Evolutionary conservation across 805 yeast species (phyloP), one percentile per base, ranked within the genome.

Genomic region (Candida golubevii): DNA sequence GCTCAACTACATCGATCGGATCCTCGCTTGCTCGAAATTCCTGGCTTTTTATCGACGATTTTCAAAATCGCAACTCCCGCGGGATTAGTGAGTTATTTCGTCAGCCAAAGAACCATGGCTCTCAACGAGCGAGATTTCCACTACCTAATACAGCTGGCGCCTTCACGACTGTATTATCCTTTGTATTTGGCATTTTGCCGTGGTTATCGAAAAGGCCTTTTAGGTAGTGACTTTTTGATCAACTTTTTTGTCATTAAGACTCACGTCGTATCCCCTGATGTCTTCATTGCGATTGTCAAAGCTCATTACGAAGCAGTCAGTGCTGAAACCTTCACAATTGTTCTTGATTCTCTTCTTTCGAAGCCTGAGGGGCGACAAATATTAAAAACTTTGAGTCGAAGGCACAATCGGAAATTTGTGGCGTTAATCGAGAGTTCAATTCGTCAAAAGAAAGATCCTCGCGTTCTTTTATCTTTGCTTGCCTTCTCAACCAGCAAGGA

Each of bases 101-200:
- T 43, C n/a, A 32, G 32, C 12, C 13, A 42, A 26, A 28, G 38
- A 31, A 7, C 13, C 5, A 13, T 39, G n/a, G 14, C 12, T 15
- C 31, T 27, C 28, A 49, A 46, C 36, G 52, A 49, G 33, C 42
- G 27, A 18, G 52, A 49, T 33, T 33, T 40, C 10, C 38, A 29
- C 14, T 26, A 28, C 26, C 36, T 46, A 8, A 31, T 39, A n/a
- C 26, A 13, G 31, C 23, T 14, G 27, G 41, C 39, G 10, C 39
- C 15, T 7, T 37, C 41, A 4, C 32, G 26, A 9, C 27, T 29
- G 18, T 30, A 33, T 8, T 31, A 35, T 23, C 47, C 36, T 8
- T 15, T 48, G 7, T 30, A 10, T 28, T 15, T 46, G 36, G 35
- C 45, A n/a, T 35, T 48, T 12, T 30, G 33, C 14, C 38, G 35